phyloP scores from a whole-genome alignment of 116 monocot species.

The Posidonia oceanica region DNA sequence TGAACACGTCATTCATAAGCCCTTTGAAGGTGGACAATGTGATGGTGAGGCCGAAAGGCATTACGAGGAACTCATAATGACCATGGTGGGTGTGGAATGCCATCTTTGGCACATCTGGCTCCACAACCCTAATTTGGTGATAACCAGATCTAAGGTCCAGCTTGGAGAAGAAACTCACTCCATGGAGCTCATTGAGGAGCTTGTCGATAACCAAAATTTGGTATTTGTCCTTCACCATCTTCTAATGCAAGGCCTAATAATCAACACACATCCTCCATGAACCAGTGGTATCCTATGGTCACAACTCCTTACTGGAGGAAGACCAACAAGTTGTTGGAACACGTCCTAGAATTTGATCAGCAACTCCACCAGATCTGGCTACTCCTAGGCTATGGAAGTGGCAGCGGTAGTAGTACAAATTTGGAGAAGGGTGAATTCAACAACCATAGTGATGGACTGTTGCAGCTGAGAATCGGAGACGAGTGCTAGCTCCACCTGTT shows the following conservation, averaged over 20 bases:
- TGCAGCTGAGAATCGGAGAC: too few relatives aligned
- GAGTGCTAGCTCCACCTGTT: too few relatives aligned
- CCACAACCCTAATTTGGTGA: neutral
- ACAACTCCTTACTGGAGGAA: too few relatives aligned
- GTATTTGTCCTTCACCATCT: neutral
- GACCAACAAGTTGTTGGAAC: too few relatives aligned
- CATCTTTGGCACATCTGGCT: neutral
- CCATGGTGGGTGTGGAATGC: neutral
- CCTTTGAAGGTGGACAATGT: neutral
- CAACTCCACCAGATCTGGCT: too few relatives aligned
- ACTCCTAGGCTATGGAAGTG: too few relatives aligned
- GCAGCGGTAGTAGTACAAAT: too few relatives aligned
- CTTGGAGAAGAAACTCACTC: neutral
- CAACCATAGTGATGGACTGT: too few relatives aligned
- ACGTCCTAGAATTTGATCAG: too few relatives aligned
- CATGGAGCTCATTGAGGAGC: neutral
- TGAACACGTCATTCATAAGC: neutral
- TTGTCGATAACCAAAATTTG: neutral
- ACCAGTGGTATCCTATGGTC: too few relatives aligned
- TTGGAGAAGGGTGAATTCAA: too few relatives aligned
- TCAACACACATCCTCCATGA: constrained; percentile 2
- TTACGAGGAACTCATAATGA: neutral
- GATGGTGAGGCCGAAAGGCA: neutral
- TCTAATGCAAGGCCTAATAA: neutral
- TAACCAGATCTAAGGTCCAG: constrained; percentile 1